Base-by-base conservation (phyloP, 345 rosid species). In the Acer negundo region DNA sequence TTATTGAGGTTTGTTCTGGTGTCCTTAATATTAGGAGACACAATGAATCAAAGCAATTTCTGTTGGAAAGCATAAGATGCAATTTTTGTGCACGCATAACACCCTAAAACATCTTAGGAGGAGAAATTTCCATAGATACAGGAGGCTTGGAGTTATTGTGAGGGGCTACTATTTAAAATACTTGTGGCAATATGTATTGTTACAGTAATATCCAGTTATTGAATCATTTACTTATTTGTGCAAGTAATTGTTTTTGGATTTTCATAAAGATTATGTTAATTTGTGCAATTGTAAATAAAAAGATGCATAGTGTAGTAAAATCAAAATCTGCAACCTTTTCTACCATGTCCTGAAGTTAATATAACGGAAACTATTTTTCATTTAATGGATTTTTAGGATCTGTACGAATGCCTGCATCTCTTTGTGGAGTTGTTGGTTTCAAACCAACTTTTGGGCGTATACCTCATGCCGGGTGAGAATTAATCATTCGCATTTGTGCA, bases 321-420 rank as follows among this genome's bases (percentile, higher is more conserved):
- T 49, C 5, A 49, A 49, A 63, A 7, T 6, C 20, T 64, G 44
- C 19, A 64, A 64, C 46, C 16, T 68, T 46, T 68, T 46, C 24
- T 68, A n/a, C 17, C 26, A 44, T 62, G 66, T 20, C 24, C n/a
- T 17, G 24, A 68, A 44, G 12, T 12, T 46, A 0, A 28, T 47
- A 49, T 35, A 49, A 75, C 31, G 46, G 46, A 55, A 67, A 56
- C 9, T 55, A 1, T 13, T 9, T 11, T 13, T 23, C 74, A 24
- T 70, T 53, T 58, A 63, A 69, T 42, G 51, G 64, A 7, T 70
- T 10, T 73, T 19, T 76, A 92, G 97, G 97, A 22, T 92, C 97
- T 2, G 97, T 92, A 10, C 81, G 94, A 78, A 81, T 89, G 89
- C 94, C 96, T 44, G 97, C 93, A 28, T 86, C 97, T 73, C 92